Percentiles rank a stretch among this genome's conserved stretches.
Evolutionary conservation across 805 yeast species (phyloP).

Genomic region (Suhomyces kilbournensis): DNA sequence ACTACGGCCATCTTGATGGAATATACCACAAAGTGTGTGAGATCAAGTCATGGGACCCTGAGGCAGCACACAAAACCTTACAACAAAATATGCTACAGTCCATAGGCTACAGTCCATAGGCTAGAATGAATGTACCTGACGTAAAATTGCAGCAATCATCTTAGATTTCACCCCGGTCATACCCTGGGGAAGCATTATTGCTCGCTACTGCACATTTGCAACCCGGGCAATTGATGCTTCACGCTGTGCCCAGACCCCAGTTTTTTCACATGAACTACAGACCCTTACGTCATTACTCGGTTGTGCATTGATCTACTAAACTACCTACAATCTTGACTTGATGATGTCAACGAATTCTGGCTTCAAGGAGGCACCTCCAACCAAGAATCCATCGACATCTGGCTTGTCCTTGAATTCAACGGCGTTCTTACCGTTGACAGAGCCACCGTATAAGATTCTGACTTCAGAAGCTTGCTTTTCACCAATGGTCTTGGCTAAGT

Average conservation of each 20-base stretch:
- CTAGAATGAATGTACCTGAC: neutral
- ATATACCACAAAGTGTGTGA: slow-evolving; percentile 16
- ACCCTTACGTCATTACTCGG: neutral
- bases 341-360: slow-evolving; percentile 96
- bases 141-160: neutral
- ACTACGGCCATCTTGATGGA: slow-evolving; percentile 19
- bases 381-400: slow-evolving; percentile 97
- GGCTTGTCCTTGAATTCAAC: slow-evolving; percentile 83
- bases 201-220: neutral
- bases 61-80: neutral
- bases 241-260: neutral
- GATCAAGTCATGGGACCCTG: slow-evolving; percentile 10
- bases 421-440: slow-evolving; percentile 94
- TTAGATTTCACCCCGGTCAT: neutral
- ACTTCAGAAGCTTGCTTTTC: slow-evolving; percentile 68
- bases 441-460: slow-evolving; percentile 98
- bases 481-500: slow-evolving; percentile 75
- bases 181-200: neutral
- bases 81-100: neutral
- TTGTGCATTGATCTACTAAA: neutral
- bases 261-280: neutral
- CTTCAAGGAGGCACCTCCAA: slow-evolving; percentile 98
- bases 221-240: neutral
- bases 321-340: slow-evolving; percentile 74
- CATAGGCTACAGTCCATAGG: slow-evolving; percentile 1